Evolutionary conservation across 2,329 filamentous ascomycete species (phyloP).

Genomic region (Hymenoscyphus infarciens): DNA sequence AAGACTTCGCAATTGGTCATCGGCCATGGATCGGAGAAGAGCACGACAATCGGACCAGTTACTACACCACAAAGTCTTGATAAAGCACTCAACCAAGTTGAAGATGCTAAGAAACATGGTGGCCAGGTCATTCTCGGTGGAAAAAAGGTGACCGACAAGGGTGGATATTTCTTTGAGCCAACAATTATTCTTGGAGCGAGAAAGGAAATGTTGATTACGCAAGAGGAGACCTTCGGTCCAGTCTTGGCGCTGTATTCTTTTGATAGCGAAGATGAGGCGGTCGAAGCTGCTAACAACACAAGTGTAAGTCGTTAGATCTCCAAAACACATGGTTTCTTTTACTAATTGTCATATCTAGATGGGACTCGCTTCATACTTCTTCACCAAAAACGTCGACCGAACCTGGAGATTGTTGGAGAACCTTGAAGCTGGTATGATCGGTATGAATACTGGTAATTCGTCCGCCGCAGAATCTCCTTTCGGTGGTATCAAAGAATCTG

Average conservation of each 20-base stretch:
- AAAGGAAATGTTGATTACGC: slow-evolving; percentile 52
- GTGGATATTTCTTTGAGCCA: slow-evolving; percentile 67
- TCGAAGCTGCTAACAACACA: slow-evolving; percentile 57
- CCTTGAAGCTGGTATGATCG: slow-evolving; percentile 67
- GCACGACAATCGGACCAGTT: slow-evolving; percentile 57
- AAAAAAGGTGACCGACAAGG: slow-evolving; percentile 44
- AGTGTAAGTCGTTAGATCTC: slow-evolving; percentile 24
- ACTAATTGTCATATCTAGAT: slow-evolving; percentile 38
- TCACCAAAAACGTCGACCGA: slow-evolving; percentile 65
- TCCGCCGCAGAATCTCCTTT: slow-evolving; percentile 65
- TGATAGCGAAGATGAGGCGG: slow-evolving; percentile 61
- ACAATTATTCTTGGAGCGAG: slow-evolving; percentile 61
- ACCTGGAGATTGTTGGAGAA: slow-evolving; percentile 64
- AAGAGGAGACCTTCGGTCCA: slow-evolving; percentile 64
- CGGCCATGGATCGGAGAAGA: slow-evolving; percentile 57
- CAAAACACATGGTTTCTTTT: not conserved
- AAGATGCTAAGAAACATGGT: slow-evolving; percentile 60
- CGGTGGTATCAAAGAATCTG: slow-evolving; percentile 64
- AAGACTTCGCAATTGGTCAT: slow-evolving; percentile 52
- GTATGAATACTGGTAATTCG: slow-evolving; percentile 59
- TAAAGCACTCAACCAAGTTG: slow-evolving; percentile 57
- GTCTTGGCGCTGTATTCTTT: slow-evolving; percentile 62
- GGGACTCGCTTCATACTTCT: slow-evolving; percentile 64
- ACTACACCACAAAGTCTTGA: slow-evolving; percentile 53
- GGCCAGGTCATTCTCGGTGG: slow-evolving; percentile 63